Evolutionary conservation across 2,329 filamentous ascomycete species (phyloP).

Genomic region (Penicillium sp.): DNA sequence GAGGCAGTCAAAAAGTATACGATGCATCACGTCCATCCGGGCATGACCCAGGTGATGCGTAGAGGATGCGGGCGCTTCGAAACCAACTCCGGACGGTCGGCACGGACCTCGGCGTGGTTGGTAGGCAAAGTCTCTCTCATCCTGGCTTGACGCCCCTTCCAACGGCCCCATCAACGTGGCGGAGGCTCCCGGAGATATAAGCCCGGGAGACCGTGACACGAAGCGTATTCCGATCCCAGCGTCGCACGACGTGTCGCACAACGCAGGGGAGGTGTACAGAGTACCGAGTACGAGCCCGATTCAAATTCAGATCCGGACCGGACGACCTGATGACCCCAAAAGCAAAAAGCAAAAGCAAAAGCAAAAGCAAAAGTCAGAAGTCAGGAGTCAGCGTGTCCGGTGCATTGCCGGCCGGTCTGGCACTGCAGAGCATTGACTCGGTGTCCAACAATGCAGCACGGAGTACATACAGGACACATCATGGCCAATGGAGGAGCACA

Average conservation of each 20-base stretch:
- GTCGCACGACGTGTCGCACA: slow-evolving; percentile 16
- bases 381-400: not conserved
- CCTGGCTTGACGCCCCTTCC: not conserved
- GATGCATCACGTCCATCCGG: slow-evolving; percentile 4
- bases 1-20: not conserved
- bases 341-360: too few relatives aligned
- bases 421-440: not conserved
- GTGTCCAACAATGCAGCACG: not conserved
- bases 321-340: slow-evolving; percentile 11
- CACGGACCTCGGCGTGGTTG: slow-evolving; percentile 1
- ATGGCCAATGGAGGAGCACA: not conserved
- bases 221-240: slow-evolving; percentile 12
- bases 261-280: slow-evolving; percentile 1
- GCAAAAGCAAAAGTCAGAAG: too few relatives aligned
- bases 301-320: slow-evolving; percentile 25
- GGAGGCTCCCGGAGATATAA: slow-evolving; percentile 10
- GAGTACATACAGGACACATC: not conserved
- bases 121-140: not conserved
- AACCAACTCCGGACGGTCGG: not conserved
- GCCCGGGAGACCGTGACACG: not conserved
- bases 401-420: not conserved
- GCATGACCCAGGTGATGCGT: slow-evolving; percentile 19
- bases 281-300: slow-evolving; percentile 6
- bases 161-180: slow-evolving; percentile 20
- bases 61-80: slow-evolving; percentile 16